phyloP scores from a whole-genome alignment of 352 stramenopile species.

The Globisporangium nunn region DNA sequence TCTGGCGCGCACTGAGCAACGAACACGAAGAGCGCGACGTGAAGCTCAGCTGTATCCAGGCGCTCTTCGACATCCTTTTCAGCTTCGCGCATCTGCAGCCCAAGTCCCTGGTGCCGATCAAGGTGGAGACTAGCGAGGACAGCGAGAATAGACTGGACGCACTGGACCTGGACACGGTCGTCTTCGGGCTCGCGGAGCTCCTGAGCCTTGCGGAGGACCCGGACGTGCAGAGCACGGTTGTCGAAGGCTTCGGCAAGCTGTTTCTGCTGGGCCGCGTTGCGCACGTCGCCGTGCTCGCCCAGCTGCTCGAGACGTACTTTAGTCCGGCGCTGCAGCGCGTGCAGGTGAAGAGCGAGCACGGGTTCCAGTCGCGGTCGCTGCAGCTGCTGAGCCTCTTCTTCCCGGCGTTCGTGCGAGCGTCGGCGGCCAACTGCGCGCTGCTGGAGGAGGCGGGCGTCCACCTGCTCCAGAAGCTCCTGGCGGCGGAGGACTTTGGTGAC shows the following conservation, averaged over 20 bases:
- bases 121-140: constrained; percentile 18
- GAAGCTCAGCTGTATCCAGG: constrained; percentile 69
- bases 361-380: constrained; percentile 52
- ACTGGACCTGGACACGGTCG: constrained; percentile 50
- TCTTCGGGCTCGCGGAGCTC: constrained; percentile 48
- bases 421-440: constrained; percentile 42
- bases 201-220: constrained; percentile 43
- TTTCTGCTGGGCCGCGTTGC: constrained; percentile 69
- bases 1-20: constrained; percentile 75
- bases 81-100: constrained; percentile 53
- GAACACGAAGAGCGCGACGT: constrained; percentile 71
- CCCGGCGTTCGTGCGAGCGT: constrained; percentile 51
- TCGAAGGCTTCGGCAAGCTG: constrained; percentile 70
- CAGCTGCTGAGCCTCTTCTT: constrained; percentile 78
- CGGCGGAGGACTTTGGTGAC: constrained; percentile 36
- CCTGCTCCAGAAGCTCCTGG: constrained; percentile 55
- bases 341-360: constrained; percentile 42
- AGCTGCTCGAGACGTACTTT: constrained; percentile 70
- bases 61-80: constrained; percentile 63
- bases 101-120: constrained; percentile 34
- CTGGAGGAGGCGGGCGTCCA: constrained; percentile 60
- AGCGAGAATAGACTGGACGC: constrained; percentile 16
- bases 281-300: constrained; percentile 49
- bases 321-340: constrained; percentile 50
- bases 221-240: constrained; percentile 64